Conservation (phyloP, 805 yeast species). For the Wickerhamomyces xylosicus region DNA sequence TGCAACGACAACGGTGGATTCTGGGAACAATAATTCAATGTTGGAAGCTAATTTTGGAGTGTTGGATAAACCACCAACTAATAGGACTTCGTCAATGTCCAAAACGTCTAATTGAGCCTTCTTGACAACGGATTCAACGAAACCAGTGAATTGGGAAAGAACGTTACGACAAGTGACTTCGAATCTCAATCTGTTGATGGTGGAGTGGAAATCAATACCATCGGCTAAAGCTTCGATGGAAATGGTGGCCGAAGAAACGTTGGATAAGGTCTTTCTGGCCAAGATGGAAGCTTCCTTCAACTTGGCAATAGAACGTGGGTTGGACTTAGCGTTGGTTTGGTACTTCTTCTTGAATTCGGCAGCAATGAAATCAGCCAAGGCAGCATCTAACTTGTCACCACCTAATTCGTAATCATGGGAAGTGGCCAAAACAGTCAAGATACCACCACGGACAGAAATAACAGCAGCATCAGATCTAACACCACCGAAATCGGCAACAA, state of each 20-base stretch:
- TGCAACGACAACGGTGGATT: constrained; percentile 60
- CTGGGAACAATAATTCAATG: constrained; percentile 71
- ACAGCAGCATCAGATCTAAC: constrained; percentile 93
- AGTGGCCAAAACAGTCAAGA: constrained; percentile 80
- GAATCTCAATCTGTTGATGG: constrained; percentile 88
- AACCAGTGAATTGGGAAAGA: constrained; percentile 63
- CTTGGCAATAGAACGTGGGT: constrained; percentile 82
- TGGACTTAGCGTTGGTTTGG: constrained; percentile 69
- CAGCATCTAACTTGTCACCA: constrained; percentile 77
- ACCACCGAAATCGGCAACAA: constrained; percentile 96
- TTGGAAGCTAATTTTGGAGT: constrained; percentile 83
- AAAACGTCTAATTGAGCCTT: constrained; percentile 81
- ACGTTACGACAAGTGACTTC: constrained; percentile 80
- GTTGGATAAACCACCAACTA: constrained; percentile 90
- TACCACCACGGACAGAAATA: constrained; percentile 87
- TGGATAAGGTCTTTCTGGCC: constrained; percentile 85
- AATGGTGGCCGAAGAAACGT: constrained; percentile 79
- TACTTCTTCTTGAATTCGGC: constrained; percentile 89
- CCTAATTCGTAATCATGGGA: constrained; percentile 76
- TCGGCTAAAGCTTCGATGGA: constrained; percentile 93
- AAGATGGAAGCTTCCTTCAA: constrained; percentile 71
- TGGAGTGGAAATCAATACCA: constrained; percentile 87
- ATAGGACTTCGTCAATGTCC: constrained; percentile 83
- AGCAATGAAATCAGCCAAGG: constrained; percentile 75
- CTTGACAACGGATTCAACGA: constrained; percentile 61